Percentiles rank a stretch among this genome's conserved stretches.
Evolutionary conservation across 169 alveolate species (phyloP).

Genomic region (Perkinsus olseni): DNA sequence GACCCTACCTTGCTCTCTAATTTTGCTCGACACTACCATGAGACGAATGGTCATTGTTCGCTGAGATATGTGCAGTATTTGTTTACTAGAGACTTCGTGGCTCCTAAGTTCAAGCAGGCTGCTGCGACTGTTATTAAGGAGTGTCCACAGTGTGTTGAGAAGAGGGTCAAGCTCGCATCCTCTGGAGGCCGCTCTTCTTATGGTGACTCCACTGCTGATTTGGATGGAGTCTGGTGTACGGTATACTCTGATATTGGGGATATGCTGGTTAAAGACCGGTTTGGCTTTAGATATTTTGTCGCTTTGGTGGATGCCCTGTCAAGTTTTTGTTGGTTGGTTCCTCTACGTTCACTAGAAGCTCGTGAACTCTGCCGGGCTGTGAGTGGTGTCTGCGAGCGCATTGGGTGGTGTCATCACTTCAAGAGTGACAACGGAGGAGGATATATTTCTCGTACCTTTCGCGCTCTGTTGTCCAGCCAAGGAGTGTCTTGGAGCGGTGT

Average conservation of each 20-base stretch:
- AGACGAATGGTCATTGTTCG: background rate
- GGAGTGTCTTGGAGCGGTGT: background rate
- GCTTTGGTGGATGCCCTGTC: background rate
- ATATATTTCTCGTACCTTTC: background rate
- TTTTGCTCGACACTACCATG: background rate
- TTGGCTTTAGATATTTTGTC: background rate
- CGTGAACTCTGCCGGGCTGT: background rate
- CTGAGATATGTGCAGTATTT: background rate
- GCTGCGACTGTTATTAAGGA: background rate
- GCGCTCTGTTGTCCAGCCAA: background rate
- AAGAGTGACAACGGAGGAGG: background rate
- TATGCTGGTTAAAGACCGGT: background rate
- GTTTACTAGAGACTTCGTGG: background rate
- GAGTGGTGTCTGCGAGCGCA: background rate
- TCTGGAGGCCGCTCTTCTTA: background rate
- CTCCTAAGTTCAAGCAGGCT: background rate
- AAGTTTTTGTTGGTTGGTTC: background rate
- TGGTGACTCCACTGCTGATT: background rate
- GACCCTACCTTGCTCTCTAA: background rate
- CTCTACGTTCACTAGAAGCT: background rate
- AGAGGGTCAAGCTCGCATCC: background rate
- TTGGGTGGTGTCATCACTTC: background rate
- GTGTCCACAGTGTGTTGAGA: background rate
- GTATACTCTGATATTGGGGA: background rate
- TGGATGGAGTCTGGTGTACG: background rate